phyloP scores from a whole-genome alignment of 1,284 basidiomycete genomes.

The Heimioporus retisporus region DNA sequence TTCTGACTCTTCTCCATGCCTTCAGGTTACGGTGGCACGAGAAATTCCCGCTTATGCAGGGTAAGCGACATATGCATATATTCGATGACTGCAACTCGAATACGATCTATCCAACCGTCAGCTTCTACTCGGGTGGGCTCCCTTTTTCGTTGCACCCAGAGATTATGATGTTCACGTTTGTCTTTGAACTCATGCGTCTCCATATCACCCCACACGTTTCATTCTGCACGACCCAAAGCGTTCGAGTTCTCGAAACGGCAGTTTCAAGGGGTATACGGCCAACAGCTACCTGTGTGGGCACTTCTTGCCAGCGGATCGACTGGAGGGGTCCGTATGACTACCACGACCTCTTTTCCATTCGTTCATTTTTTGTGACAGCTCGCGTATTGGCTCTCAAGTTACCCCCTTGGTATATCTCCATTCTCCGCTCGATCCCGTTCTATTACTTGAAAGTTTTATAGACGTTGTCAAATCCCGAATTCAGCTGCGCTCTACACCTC shows the following conservation, averaged over 20 bases:
- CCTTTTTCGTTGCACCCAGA: background rate
- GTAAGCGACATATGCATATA: constrained; percentile 46
- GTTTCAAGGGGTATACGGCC: constrained; percentile 71
- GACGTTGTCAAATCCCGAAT: constrained; percentile 95
- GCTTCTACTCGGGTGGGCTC: constrained; percentile 77
- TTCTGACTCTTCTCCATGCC: constrained; percentile 1
- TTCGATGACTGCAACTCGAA: constrained; percentile 27
- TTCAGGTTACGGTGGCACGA: constrained; percentile 88
- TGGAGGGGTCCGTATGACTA: constrained; percentile 79
- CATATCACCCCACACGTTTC: background rate
- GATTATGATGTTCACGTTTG: background rate
- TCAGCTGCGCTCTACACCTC: constrained; percentile 84
- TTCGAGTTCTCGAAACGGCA: constrained; percentile 92
- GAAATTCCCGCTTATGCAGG: constrained; percentile 98
- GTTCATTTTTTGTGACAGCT: constrained; percentile 57
- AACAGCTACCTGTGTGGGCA: constrained; percentile 89
- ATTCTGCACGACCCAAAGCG: constrained; percentile 52
- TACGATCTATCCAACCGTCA: constrained; percentile 37
- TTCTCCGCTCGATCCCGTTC: background rate
- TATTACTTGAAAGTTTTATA: constrained; percentile 36
- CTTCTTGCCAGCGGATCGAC: constrained; percentile 88
- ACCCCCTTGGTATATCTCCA: constrained; percentile 74
- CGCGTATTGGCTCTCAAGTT: constrained; percentile 95
- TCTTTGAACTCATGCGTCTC: too few species aligned
- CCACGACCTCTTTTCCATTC: constrained; percentile 3